phyloP scores from a whole-genome alignment of 2,329 filamentous ascomycete genomes.

The Aurifilum marmelostoma region DNA sequence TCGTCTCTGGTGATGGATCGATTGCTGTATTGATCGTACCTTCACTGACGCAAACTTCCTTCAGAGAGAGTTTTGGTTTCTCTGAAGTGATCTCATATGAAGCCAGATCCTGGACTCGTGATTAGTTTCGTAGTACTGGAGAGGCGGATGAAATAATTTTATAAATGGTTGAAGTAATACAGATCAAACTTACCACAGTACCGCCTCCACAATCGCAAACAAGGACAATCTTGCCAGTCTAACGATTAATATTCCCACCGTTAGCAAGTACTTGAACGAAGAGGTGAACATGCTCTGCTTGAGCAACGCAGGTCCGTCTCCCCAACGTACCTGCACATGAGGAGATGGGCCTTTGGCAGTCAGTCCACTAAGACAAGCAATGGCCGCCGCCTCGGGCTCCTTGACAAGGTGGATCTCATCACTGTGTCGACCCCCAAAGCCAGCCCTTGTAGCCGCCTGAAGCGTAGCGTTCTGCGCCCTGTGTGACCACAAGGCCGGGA shows the following conservation, averaged over 20 bases:
- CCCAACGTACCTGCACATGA: not conserved
- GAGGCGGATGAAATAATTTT: not conserved
- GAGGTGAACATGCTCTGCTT: not conserved
- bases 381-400: slow-evolving; percentile 14
- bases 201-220: slow-evolving; percentile 14
- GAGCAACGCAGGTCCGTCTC: no score
- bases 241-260: not conserved
- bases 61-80: not conserved
- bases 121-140: not conserved
- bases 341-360: slow-evolving; percentile 1
- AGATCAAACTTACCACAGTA: not conserved
- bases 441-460: slow-evolving; percentile 9
- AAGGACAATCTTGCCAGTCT: slow-evolving; percentile 10
- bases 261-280: not conserved
- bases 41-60: slow-evolving; percentile 12
- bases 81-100: slow-evolving; percentile 1
- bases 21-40: not conserved
- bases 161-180: not conserved
- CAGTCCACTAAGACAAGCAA: slow-evolving; percentile 11
- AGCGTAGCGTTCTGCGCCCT: slow-evolving; percentile 10
- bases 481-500: slow-evolving; percentile 8
- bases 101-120: not conserved
- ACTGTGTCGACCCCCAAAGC: not conserved
- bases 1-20: no score
- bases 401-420: slow-evolving; percentile 13